Percentiles rank a stretch among this genome's conserved stretches.
Conservation (phyloP, 371 early-diverging fungal species). For the Chytridium lagenaria region DNA sequence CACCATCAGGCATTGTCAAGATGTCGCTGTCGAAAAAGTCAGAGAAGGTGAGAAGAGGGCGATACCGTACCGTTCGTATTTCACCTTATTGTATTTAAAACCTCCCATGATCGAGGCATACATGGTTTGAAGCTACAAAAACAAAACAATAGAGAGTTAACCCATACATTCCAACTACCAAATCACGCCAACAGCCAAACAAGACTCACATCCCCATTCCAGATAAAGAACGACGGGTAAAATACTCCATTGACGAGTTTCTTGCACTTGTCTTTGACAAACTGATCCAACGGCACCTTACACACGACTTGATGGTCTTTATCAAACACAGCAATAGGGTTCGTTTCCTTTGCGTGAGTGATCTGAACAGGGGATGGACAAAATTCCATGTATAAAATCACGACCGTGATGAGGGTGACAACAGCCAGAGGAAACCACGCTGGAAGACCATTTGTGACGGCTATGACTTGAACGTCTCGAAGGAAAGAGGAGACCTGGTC, state of each 20-base stretch:
- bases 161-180: background rate
- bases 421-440: background rate
- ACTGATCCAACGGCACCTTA: slow-evolving; percentile 12
- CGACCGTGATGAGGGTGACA: background rate
- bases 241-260: slow-evolving; percentile 19
- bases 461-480: background rate
- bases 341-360: slow-evolving; percentile 25
- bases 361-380: slow-evolving; percentile 8
- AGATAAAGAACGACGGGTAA: slow-evolving; percentile 26
- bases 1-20: slow-evolving; percentile 78
- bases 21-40: slow-evolving; percentile 34
- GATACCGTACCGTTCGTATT: slow-evolving; percentile 21
- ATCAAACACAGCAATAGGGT: background rate
- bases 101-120: slow-evolving; percentile 33
- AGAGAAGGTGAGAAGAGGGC: background rate
- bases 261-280: slow-evolving; percentile 20
- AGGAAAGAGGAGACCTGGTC: background rate
- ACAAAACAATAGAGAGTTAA: background rate
- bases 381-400: slow-evolving; percentile 13
- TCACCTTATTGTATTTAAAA: background rate
- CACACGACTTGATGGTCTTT: background rate
- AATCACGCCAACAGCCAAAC: background rate
- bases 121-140: slow-evolving; percentile 37
- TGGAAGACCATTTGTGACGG: background rate
- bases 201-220: slow-evolving; percentile 21